Base-by-base conservation (phyloP, 2,329 filamentous ascomycete genomes). In the Hypoxylon sp. region DNA sequence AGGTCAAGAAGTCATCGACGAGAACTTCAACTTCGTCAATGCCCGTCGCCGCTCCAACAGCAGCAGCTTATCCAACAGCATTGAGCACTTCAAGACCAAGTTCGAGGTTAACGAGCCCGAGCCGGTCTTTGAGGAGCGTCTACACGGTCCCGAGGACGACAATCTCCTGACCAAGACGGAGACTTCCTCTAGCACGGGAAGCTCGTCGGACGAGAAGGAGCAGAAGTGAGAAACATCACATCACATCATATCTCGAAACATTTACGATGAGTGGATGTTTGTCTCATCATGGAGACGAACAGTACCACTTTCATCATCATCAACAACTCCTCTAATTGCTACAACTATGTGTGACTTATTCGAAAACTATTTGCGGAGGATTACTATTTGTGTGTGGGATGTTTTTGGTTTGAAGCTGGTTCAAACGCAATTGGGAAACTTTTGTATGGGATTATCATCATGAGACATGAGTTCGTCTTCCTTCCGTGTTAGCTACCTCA, bases 41-140 rank as follows among this genome's bases (percentile, higher is more conserved):
- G 85, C 92, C 63, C 93, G 95, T 71, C 96, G 95, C 80, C 94
- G 93, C 80, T 97, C 93, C 82, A 98, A 98, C 85, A 95, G 92
- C 80, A 94, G 91, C 83, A 90, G 87, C 76, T 87, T 91, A 75
- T 90, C 89, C 61, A 87, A 89, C 76, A 86, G 89, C 75, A 84
- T 93, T 74, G 87, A 88, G 67, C 89, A 94, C 79, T 93, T 97
- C 84, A 97, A 96, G 87, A 97, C 94, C 82, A 99, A 99, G 84
- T 98, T 98, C 79, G 96, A 99, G 82, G 86, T 92, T 74, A 87
- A 93, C 79, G 96, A 98, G 75, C 86, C 89, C 17, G 95, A 98
- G 77, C 94, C 94, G 44, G 92, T 97, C 77, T 97, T 97, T 74
- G 94, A 98, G 80, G 94, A 98, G 82, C 87, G 88, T 60, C 70